Evolutionary conservation across 2,329 filamentous ascomycete species (phyloP), one percentile per base, ranked within the genome.

Genomic region (Fusarium graminum): DNA sequence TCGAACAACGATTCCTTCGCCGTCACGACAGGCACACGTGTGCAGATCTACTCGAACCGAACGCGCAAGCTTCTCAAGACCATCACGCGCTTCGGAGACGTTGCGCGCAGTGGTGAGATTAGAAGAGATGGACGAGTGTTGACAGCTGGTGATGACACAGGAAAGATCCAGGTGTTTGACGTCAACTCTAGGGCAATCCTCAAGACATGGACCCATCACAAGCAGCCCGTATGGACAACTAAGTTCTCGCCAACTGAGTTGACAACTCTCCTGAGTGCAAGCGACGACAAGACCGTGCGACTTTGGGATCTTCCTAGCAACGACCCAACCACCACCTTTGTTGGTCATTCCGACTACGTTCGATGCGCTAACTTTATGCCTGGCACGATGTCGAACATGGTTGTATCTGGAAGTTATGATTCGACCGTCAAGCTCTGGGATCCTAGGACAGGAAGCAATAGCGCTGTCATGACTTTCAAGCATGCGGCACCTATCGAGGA

Each of bases 391-490:
- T 88, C 90, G 81, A 90, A 91, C 73, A 85, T 97, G 77, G 77
- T 98, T 16, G 88, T 96, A 1, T 96, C 93, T 11, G 95, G 96
- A 46, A 94, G 92, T 79, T 99, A 99, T 80, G 95, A 99, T 79
- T 88, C 92, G 64, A 97, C 94, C 1, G 94, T 98, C 49, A 89
- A 92, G 67, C 80, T 99, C 22, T 99, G 95, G 95, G 95, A 99
- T 80, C 90, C 94, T 1, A 86, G 95, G 69, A 88, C 89, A 34
- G 88, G 89, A 68, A 87, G 77, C 74, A 84, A 79, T 73, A 83
- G 78, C 29, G 83, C 89, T 8, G 93, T 93, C 67, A 95, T 99
- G 90, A 92, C 91, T 0, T 98, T 99, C 82, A 95, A 96, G 82
- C 94, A 97, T 81, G 86, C 89, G n/a, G 91, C 92, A 16, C 90